Base-by-base conservation (phyloP, 768 basidiomycete species). In the Scleroderma citrinum region DNA sequence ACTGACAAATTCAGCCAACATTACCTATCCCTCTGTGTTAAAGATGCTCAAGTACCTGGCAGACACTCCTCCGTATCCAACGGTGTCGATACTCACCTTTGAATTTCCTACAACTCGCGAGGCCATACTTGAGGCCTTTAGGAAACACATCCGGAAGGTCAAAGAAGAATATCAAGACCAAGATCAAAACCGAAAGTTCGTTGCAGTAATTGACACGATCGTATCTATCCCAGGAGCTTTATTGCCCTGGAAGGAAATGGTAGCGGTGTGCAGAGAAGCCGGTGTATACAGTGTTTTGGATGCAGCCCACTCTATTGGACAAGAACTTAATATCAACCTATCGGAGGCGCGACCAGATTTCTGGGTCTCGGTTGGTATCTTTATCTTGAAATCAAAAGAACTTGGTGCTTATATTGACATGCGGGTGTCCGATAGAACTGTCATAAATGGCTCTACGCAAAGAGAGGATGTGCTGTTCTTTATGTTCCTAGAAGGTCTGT, bases 371-470 rank as follows among this genome's bases (percentile, higher is more conserved):
- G 87, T 88, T 52, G 20, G 78, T 70, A 3, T 3, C 16, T 37
- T 19, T n/a, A n/a, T n/a, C n/a, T n/a, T 6, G 20, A 24, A 24
- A 32, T 13, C 3, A n/a, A 20, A 14, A 2, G 14, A n/a, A 19
- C 17, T 38, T 20, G 8, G 21, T 16, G 21, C 6, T 16, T 42
- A 21, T 17, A 43, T 23, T 37, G 21, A 30, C 2, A 13, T 7
- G 47, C 20, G 8, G 11, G 47, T 36, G 10, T 29, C 5, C 2
- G 13, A 46, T 52, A 87, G 80, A 91, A 91, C 57, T 85, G 84
- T 55, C 86, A 92, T 66, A 92, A 93, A 65, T 94, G 92, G 90
- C 68, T 92, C 2, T 82, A 75, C 56, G 73, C 79, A 3, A 84
- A 87, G 62, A 76, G 90, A 5, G 71, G 79, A 1, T 81, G 75